Evolutionary conservation across 2,329 filamentous ascomycete species (phyloP).

Genomic region (Fusarium musae): DNA sequence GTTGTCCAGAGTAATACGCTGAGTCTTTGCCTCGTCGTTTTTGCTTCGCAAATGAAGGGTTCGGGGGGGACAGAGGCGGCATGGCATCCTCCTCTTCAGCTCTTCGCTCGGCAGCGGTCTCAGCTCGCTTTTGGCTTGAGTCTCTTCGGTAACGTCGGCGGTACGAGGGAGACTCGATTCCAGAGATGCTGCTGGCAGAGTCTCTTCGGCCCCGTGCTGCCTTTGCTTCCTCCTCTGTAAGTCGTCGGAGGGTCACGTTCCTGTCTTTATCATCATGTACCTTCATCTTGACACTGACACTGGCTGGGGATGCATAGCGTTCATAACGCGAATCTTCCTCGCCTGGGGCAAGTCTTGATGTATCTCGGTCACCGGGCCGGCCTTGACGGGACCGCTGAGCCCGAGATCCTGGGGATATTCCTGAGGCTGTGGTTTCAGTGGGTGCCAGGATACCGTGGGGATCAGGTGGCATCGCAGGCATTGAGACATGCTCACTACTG

Average conservation of each 20-base stretch:
- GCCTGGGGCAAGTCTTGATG: slow-evolving; percentile 56
- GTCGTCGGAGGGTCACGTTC: slow-evolving; percentile 69
- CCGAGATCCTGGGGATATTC: slow-evolving; percentile 48
- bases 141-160: slow-evolving; percentile 66
- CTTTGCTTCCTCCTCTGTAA: slow-evolving; percentile 69
- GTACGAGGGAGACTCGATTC: slow-evolving; percentile 62
- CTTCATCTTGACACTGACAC: slow-evolving; percentile 68
- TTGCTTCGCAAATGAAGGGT: slow-evolving; percentile 65
- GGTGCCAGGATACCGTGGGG: slow-evolving; percentile 55
- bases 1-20: slow-evolving; percentile 68
- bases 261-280: slow-evolving; percentile 69
- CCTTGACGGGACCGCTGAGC: slow-evolving; percentile 59
- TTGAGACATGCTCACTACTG: slow-evolving; percentile 53
- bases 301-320: slow-evolving; percentile 54
- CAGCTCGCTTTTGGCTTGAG: slow-evolving; percentile 59
- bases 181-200: slow-evolving; percentile 67
- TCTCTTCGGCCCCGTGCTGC: slow-evolving; percentile 58
- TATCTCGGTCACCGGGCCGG: slow-evolving; percentile 54
- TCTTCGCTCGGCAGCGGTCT: slow-evolving; percentile 58
- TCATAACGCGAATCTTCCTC: slow-evolving; percentile 53
- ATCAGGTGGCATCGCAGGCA: slow-evolving; percentile 67
- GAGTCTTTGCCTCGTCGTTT: slow-evolving; percentile 65
- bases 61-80: slow-evolving; percentile 64
- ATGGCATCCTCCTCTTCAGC: slow-evolving; percentile 54
- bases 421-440: slow-evolving; percentile 46